Evolutionary conservation across 2,329 filamentous ascomycete species (phyloP), one percentile per base, ranked within the genome.

Genomic region (Aspergillus clavatus): DNA sequence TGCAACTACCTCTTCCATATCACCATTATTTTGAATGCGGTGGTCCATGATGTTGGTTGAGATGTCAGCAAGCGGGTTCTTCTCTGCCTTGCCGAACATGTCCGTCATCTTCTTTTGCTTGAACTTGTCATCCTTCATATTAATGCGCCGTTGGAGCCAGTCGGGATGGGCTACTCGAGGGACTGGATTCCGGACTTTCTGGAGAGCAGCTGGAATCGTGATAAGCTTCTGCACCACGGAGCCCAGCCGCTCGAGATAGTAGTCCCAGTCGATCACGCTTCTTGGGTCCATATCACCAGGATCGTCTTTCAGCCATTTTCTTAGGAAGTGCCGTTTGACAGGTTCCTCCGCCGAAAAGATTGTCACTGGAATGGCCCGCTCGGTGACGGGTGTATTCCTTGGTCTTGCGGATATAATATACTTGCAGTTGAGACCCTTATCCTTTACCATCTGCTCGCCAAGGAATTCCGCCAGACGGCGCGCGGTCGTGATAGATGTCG

Each of bases 81-180:
- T 60, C 63, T 66, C 66, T 7, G 60, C 63, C 53, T 72, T 74
- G 14, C 68, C 76, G 61, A 98, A 95, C 57, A 95, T 74, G 60
- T 97, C 93, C 0, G 91, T 98, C 75, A 99, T 86, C 72, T 98
- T 98, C 73, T 90, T 95, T 71, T 99, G 93, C 74, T 98, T 95
- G 77, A 97, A 85, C 64, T 86, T 90, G 71, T 99, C 93, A 46
- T 98, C 93, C 67, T 96, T 97, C 66, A 86, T 84, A 55, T 93
- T 88, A 68, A 98, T 96, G 42, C 91, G 80, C 47, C 89, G 82
- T 60, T 96, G 89, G 26, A 99, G 78, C 93, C 93, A 99, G 43
- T 98, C 94, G 0, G 93, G 93, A 69, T 98, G 94, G 5, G 87
- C 78, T 10, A 99, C 89, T 53, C 94, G 79, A 11, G 93, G 94